Evolutionary conservation across 208 protist species (phyloP), one percentile per base, ranked within the genome.

Genomic region (Baffinella frigidus): DNA sequence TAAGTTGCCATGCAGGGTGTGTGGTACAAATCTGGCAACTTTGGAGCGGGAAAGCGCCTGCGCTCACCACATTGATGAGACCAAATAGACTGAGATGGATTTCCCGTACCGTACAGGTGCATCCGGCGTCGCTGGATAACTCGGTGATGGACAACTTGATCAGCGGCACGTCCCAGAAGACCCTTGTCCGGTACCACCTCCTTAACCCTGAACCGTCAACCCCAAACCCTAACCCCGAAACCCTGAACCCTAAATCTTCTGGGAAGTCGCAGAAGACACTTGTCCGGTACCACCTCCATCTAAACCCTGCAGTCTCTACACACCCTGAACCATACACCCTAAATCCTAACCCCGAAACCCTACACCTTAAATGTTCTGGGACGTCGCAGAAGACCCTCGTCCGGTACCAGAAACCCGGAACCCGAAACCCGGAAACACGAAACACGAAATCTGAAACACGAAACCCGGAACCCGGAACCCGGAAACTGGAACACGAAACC

Each of bases 51-150:
- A n/a, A n/a, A n/a, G n/a, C n/a, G n/a, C n/a, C n/a, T n/a, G n/a
- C n/a, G n/a, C n/a, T n/a, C n/a, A n/a, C n/a, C n/a, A n/a, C n/a
- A n/a, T n/a, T n/a, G n/a, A n/a, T n/a, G n/a, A n/a, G n/a, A n/a
- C n/a, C n/a, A n/a, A n/a, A n/a, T n/a, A n/a, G n/a, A n/a, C n/a
- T n/a, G n/a, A n/a, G n/a, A n/a, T n/a, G n/a, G n/a, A n/a, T n/a
- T n/a, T n/a, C n/a, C n/a, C n/a, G n/a, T n/a, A n/a, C n/a, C n/a
- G n/a, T n/a, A 24, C 71, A 80, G 71, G 41, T 87, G 77, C 77
- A 87, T 36, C 77, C 77, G 36, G 43, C 77, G 2, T 30, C 77
- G 30, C 36, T 87, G 10, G 44, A 87, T 35, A 87, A 87, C 50
- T 43, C 27, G 5, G 38, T 62, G 36, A 71, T 87, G 27, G 77